Percentiles rank a stretch among this genome's conserved stretches.
Evolutionary conservation across 164 flowering plant species (phyloP).

Genomic region (Sedum album): DNA sequence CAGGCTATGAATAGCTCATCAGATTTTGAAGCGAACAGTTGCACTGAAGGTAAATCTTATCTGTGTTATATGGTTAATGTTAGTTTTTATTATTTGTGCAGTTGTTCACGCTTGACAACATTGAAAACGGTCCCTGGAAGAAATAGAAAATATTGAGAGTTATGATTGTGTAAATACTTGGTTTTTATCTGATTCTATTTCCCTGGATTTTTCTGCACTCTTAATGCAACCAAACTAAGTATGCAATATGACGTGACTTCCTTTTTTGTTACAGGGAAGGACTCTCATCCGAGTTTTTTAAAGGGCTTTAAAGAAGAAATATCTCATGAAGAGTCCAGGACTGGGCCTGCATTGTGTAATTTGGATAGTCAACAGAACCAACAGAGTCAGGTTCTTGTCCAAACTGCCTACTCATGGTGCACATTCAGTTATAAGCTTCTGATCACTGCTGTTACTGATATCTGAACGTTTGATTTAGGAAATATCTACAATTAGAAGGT

Average conservation of each 20-base stretch:
- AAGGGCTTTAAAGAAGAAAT: neutral
- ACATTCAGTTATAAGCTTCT: neutral
- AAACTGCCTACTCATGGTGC: neutral
- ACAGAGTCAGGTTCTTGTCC: neutral
- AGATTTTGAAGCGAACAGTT: conserved; percentile 9
- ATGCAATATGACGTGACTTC: neutral
- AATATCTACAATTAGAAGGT: neutral
- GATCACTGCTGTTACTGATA: neutral
- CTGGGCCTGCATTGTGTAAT: neutral
- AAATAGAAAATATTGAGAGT: too few species aligned
- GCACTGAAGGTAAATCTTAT: conserved; percentile 13
- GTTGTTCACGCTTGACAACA: neutral
- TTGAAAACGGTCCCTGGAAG: neutral
- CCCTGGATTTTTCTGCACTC: neutral
- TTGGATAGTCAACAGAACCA: neutral
- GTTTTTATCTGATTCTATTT: too few species aligned
- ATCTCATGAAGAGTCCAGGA: neutral
- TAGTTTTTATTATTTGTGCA: neutral
- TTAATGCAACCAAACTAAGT: neutral
- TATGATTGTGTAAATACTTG: neutral
- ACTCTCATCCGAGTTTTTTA: neutral
- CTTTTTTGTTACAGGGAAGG: neutral
- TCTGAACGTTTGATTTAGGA: conserved; percentile 5
- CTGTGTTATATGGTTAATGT: neutral
- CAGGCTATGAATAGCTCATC: conserved; percentile 15